A percentile compares a stretch with the other conserved stretches of the same genome.
Evolutionary conservation across 768 basidiomycete species (phyloP).

Genomic region (Panaeolus papilionaceus): DNA sequence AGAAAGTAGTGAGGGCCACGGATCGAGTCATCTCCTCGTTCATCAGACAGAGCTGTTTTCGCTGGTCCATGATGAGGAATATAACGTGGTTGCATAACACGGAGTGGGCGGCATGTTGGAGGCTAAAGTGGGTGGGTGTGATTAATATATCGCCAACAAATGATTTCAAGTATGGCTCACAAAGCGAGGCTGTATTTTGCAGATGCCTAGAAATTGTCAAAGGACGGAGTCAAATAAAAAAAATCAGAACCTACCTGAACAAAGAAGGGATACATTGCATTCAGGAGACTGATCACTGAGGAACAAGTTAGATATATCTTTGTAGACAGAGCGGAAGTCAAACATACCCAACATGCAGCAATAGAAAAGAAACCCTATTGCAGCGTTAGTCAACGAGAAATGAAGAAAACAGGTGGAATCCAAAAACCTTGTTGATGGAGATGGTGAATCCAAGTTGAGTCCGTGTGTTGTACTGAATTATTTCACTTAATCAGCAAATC

Average conservation of each 20-base stretch:
- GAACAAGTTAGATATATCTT: background rate
- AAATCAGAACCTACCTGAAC: background rate
- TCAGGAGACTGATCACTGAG: background rate
- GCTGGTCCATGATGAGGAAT: conserved; percentile 14
- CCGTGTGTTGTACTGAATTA: background rate
- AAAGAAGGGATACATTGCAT: background rate
- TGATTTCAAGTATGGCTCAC: conserved; percentile 15
- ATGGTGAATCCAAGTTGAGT: background rate
- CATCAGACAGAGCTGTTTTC: background rate
- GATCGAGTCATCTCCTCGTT: background rate
- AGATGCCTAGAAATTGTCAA: background rate
- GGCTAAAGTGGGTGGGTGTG: background rate
- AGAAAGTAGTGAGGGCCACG: background rate
- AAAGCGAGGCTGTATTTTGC: conserved; percentile 12
- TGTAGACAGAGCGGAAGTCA: background rate
- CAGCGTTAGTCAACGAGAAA: background rate
- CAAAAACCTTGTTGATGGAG: background rate
- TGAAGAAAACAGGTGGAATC: background rate
- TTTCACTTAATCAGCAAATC: background rate
- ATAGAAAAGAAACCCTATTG: background rate
- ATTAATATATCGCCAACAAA: background rate
- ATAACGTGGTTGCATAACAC: conserved; percentile 7
- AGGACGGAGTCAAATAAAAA: background rate
- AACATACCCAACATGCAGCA: background rate
- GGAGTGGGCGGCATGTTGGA: conserved; percentile 4